Evolutionary conservation across 805 yeast genomes (phyloP), one percentile per base, ranked within the genome.

Genomic region (Metschnikowia lunata): DNA sequence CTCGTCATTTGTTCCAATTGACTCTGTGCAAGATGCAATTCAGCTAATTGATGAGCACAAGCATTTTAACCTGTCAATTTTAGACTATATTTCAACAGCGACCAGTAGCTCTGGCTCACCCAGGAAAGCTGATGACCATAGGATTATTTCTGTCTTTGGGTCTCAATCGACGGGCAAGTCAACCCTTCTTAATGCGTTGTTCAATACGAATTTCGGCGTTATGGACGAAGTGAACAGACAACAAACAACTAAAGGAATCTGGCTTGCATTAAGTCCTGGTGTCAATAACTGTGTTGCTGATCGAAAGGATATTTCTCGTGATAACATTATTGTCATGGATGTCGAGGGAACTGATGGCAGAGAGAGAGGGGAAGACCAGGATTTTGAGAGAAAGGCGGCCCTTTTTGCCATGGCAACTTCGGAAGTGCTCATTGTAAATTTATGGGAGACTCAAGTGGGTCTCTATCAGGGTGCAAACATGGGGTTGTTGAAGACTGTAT

Each of bases 331-430:
- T 49, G 95, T 93, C 2, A 77, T 93, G 76, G 99, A 93, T 61
- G 98, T 93, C n/a, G 99, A 93, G 67, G 99, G 99, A 39, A 90
- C 97, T 0, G 99, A 93, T 67, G 98, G 99, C 39, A 78, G 97
- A 48, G 99, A 93, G 66, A 78, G 97, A 44, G 98, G 98, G 26
- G 99, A 93, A 57, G 98, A 93, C 64, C 97, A 93, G 65, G 99
- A 93, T 66, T 93, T 93, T 63, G 99, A 93, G 66, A 78, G 99
- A 46, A 93, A 93, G 56, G 90, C 97, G 1, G 98, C 98, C 0
- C 69, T 93, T 35, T 93, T 93, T 71, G 98, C 99, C 0, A 71
- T 93, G 49, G 80, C 97, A 9, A 90, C 97, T 0, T 82, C 93
- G 12, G 98, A 93, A 59, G 82, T 90, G 6, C 72, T 93, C 55